Evolutionary conservation across 129 eudicot genomes (phyloP).

Genomic region (Smallanthus sonchifolius): DNA sequence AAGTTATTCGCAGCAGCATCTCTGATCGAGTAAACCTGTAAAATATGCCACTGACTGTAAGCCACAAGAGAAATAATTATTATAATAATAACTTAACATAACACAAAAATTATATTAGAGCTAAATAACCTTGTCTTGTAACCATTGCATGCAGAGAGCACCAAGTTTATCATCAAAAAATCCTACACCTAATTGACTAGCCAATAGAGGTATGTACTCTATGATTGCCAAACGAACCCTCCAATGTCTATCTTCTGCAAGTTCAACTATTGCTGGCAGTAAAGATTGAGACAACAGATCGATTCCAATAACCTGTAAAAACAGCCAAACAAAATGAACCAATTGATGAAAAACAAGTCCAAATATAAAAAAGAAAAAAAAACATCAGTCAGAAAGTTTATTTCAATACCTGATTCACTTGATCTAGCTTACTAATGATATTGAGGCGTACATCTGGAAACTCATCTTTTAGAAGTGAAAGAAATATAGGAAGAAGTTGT

Average conservation of each 20-base stretch:
- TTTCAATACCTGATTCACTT: conserved; percentile 85
- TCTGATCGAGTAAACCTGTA: conserved; percentile 93
- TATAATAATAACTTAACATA: background rate
- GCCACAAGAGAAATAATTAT: background rate
- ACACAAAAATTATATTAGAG: background rate
- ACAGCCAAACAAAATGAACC: background rate
- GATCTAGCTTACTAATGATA: conserved; percentile 96
- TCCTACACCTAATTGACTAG: conserved; percentile 97
- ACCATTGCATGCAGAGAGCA: conserved; percentile 98
- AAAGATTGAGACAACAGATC: conserved; percentile 92
- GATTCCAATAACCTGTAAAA: conserved; percentile 87
- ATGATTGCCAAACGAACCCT: conserved; percentile 97
- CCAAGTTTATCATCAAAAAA: conserved; percentile 99
- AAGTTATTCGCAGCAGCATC: conserved; percentile 99
- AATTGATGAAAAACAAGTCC: background rate
- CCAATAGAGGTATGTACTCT: conserved; percentile 92
- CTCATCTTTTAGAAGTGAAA: conserved; percentile 91
- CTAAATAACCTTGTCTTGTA: conserved; percentile 86
- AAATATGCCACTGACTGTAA: background rate
- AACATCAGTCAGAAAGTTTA: background rate
- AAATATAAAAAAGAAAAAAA: background rate
- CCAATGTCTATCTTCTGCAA: conserved; percentile 99
- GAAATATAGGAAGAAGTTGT: conserved; percentile 98
- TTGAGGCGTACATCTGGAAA: conserved; percentile 99
- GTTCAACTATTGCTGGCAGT: conserved; percentile 96